Base-by-base conservation (phyloP, 441 rosid genomes). In the Hypseocharis bilobata region DNA sequence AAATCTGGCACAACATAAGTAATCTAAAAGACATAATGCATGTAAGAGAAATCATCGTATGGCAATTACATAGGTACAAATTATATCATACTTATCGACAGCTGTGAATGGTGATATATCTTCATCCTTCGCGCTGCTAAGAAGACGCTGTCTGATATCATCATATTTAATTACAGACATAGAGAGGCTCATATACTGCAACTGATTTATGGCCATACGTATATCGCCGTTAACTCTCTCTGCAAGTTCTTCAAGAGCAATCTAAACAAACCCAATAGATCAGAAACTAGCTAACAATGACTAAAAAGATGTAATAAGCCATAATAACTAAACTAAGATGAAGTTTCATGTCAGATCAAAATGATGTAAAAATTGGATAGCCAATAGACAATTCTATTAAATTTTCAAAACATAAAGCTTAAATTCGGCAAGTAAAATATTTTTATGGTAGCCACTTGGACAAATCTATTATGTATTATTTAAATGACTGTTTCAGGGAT, bases 51-150 rank as follows among this genome's bases (percentile, higher is more conserved):
- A 51, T 8, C 57, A 51, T 51, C 57, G 23, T 44, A 25, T 16
- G 26, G 2, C 5, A 16, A 27, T n/a, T 28, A 28, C n/a, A 57
- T 14, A 16, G 4, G 4, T 22, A 38, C 17, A 40, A 42, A 62
- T 3, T 36, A 73, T 61, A 23, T 54, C 83, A 75, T 93, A 93
- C 98, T 88, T 91, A 75, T 93, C 98, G 63, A 93, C 97, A 66
- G 96, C 98, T 47, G 97, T 82, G 80, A 93, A 93, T 40, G 98
- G 98, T 25, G 98, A 93, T 58, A 93, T 84, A 81, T 93, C 97
- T 86, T 93, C 98, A 79, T 93, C 98, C 80, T 93, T 93, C 34
- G 88, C 80, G 78, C 93, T 83, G 78, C 85, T 83, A 69, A 84
- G 82, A 77, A 93, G 91, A 68, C 95, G 93, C 63, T 85, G 84